These are phyloP conservation scores for Hymenoscyphus albidus DNA, from an alignment of 2,329 filamentous ascomycete genomes.

Conservation along the genomic window DNA sequence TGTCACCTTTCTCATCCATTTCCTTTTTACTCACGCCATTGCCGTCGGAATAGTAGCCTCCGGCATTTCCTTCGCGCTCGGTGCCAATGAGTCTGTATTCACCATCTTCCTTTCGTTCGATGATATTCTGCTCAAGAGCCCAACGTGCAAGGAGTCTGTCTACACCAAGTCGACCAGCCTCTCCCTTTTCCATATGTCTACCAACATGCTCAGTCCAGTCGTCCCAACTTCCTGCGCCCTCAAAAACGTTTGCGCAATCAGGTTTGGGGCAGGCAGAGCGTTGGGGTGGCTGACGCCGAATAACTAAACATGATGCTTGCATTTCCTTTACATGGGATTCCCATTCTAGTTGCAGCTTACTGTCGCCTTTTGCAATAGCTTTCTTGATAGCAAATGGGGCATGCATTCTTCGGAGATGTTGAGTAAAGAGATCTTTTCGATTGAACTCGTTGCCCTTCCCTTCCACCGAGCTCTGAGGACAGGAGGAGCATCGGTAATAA, in stretches of 20 bases:
- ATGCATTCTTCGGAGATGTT: conserved; percentile 94
- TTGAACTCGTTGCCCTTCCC: conserved; percentile 74
- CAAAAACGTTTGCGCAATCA: conserved; percentile 69
- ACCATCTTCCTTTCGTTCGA: conserved; percentile 53
- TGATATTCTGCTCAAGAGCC: conserved; percentile 61
- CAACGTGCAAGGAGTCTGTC: conserved; percentile 56
- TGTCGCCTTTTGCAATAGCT: conserved; percentile 53
- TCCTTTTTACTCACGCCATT: conserved; percentile 29
- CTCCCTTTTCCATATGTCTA: conserved; percentile 76
- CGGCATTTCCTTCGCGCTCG: conserved; percentile 34
- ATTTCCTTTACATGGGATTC: conserved; percentile 65
- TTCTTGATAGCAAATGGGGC: conserved; percentile 63
- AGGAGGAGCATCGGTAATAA: conserved; percentile 62
- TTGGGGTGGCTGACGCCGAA: conserved; percentile 65
- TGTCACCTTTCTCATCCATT: conserved; percentile 26
- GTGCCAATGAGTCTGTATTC: conserved; percentile 53
- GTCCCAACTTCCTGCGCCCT: conserved; percentile 75
- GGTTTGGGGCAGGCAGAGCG: conserved; percentile 66
- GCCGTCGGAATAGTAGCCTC: conserved; percentile 35
- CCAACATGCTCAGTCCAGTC: conserved; percentile 91
- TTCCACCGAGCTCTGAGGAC: conserved; percentile 50
- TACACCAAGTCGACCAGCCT: conserved; percentile 54
- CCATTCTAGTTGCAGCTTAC: conserved; percentile 59
- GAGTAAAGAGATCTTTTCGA: conserved; percentile 91
- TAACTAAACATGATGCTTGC: conserved; percentile 69